Evolutionary conservation across 495 filamentous ascomycete genomes (phyloP).

Genomic region (Trichocladium antarcticum): DNA sequence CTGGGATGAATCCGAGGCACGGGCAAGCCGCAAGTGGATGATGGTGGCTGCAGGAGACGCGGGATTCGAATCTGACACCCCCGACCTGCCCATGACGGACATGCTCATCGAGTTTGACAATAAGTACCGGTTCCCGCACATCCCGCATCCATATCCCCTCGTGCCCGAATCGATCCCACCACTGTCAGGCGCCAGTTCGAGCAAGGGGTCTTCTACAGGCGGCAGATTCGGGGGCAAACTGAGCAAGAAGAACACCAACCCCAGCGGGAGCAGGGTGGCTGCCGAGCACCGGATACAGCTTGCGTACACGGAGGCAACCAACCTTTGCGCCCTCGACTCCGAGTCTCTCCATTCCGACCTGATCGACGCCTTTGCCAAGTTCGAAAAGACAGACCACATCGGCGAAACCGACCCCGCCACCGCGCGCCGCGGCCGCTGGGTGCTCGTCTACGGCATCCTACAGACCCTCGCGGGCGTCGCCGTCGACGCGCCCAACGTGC

Average conservation of each 20-base stretch:
- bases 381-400: conserved; percentile 48
- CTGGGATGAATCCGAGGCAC: conserved; percentile 50
- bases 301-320: conserved; percentile 56
- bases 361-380: conserved; percentile 51
- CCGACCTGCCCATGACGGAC: conserved; percentile 52
- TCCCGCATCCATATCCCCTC: conserved; percentile 59
- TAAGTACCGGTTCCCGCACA: conserved; percentile 49
- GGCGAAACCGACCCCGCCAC: conserved; percentile 42
- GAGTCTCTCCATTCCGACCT: conserved; percentile 43
- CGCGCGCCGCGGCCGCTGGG: conserved; percentile 58
- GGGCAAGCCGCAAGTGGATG: conserved; percentile 48
- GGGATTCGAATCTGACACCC: conserved; percentile 49
- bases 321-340: conserved; percentile 51
- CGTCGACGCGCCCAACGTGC: conserved; percentile 51
- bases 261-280: conserved; percentile 9
- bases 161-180: conserved; percentile 44
- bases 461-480: conserved; percentile 58
- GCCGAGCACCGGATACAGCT: conserved; percentile 43
- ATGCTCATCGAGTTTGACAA: conserved; percentile 60
- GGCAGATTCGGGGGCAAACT: conserved; percentile 21
- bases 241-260: conserved; percentile 22
- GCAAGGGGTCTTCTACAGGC: not conserved
- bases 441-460: conserved; percentile 59
- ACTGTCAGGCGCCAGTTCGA: conserved; percentile 6
- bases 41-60: conserved; percentile 43